Conservation (phyloP, 2,329 filamentous ascomycete genomes). For the Pseudogymnoascus sp. region DNA sequence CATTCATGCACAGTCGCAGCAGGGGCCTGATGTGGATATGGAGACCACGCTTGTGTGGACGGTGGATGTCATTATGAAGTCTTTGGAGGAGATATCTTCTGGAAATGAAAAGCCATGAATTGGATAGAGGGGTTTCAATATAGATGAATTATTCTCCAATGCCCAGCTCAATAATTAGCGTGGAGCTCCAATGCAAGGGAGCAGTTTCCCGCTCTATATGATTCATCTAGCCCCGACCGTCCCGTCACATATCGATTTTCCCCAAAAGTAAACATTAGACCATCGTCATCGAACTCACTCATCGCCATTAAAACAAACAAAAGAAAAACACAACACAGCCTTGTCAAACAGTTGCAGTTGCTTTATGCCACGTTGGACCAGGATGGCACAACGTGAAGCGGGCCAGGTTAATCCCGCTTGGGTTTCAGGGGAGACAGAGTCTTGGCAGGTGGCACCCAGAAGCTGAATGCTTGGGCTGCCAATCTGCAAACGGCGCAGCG, state of each 20-base stretch:
- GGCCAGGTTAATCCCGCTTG: background rate
- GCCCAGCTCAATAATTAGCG: background rate
- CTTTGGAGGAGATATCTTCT: slow-evolving; percentile 20
- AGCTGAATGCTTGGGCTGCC: background rate
- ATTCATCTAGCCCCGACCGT: background rate
- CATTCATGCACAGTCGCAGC: slow-evolving; percentile 43
- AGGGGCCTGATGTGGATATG: slow-evolving; percentile 48
- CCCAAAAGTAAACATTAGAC: background rate
- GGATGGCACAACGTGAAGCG: background rate
- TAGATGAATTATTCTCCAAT: background rate
- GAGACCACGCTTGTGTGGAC: slow-evolving; percentile 58
- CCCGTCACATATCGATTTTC: background rate
- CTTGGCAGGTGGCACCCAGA: background rate
- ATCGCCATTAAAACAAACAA: background rate
- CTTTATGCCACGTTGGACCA: background rate
- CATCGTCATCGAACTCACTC: background rate
- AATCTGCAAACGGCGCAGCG: background rate
- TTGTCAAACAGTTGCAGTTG: background rate
- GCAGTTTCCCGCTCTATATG: background rate
- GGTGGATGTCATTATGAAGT: slow-evolving; percentile 50
- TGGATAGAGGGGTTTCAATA: background rate
- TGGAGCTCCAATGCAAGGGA: background rate
- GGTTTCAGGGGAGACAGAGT: background rate
- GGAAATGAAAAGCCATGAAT: background rate
- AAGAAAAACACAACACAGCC: background rate